phyloP scores from a whole-genome alignment of 1,139 yeast genomes.

The Geotrichum candidum region DNA sequence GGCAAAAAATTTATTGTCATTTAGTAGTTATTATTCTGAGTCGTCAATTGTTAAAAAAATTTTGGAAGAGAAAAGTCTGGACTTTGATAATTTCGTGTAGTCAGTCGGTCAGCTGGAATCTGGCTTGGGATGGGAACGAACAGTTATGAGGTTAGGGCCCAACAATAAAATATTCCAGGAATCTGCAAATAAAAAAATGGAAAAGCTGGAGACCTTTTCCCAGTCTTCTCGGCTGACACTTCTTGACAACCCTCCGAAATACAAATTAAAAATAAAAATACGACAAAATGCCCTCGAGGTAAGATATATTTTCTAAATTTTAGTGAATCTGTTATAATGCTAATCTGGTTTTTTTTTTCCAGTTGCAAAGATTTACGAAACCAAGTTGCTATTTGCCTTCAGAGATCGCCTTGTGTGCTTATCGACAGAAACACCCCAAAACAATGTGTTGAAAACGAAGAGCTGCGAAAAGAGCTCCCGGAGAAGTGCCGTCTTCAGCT shows the following conservation, averaged over 20 bases:
- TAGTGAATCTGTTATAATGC: background rate
- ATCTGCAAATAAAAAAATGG: background rate
- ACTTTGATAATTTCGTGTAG: background rate
- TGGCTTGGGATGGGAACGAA: background rate
- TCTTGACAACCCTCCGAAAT: background rate
- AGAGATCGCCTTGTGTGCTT: constrained; percentile 93
- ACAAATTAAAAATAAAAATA: background rate
- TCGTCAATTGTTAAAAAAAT: background rate
- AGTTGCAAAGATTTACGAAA: constrained; percentile 92
- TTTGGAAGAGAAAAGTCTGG: background rate
- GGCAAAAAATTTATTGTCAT: constrained; percentile 55
- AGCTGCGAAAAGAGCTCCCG: constrained; percentile 68
- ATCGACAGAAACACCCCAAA: constrained; percentile 85
- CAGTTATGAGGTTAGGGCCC: constrained; percentile 5
- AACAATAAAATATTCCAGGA: background rate
- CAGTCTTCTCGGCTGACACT: background rate
- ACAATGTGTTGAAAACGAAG: constrained; percentile 78
- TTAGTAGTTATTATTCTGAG: background rate
- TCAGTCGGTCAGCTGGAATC: background rate
- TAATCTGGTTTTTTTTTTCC: constrained; percentile 13
- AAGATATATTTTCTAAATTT: background rate
- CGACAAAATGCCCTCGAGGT: constrained; percentile 17
- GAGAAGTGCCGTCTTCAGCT: constrained; percentile 83
- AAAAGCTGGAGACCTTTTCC: background rate
- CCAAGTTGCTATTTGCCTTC: constrained; percentile 91